Evolutionary conservation across 345 rosid species (phyloP), one percentile per base, ranked within the genome.

Genomic region (Dovyalis caffra): DNA sequence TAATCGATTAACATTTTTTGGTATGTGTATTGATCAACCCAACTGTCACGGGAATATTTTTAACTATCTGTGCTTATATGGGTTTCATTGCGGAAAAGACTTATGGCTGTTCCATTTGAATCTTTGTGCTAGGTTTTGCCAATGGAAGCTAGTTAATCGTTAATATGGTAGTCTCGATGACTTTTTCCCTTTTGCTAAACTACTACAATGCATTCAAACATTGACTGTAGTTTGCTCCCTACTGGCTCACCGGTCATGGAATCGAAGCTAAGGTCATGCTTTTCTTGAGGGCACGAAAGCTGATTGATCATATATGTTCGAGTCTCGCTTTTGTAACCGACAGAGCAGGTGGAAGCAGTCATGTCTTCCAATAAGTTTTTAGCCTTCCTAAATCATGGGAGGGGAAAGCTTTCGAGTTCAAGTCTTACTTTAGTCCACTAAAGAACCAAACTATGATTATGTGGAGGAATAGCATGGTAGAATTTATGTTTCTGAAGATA

Each of bases 51-150:
- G 25, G 76, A 47, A 66, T 15, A 40, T 58, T 66, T 37, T 53
- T 69, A n/a, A 31, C 69, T 69, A 70, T 71, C 62, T 21, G 75
- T 68, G 77, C 70, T 33, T 43, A 21, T 43, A 20, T 31, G 73
- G 73, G 45, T 29, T 3, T 75, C 47, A 63, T 69, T 69, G 47
- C 33, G 29, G 60, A 37, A 51, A 40, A 64, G 53, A 29, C 38
- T 21, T 6, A 21, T 32, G 63, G 58, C 32, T 32, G 23, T 75
- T n/a, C 23, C 31, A 12, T 23, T 53, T 20, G 28, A 18, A 26
- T 37, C 53, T 4, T 31, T 64, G 26, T 38, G 23, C 21, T 72
- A 26, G 40, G 65, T 37, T 60, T 37, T 38, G 14, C 49, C 49
- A 26, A 2, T 35, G 58, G 53, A 71, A 60, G 65, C 66, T 35